Evolutionary conservation across 768 basidiomycete species (phyloP), one percentile per base, ranked within the genome.

Genomic region (Boletus vinaceobasis): DNA sequence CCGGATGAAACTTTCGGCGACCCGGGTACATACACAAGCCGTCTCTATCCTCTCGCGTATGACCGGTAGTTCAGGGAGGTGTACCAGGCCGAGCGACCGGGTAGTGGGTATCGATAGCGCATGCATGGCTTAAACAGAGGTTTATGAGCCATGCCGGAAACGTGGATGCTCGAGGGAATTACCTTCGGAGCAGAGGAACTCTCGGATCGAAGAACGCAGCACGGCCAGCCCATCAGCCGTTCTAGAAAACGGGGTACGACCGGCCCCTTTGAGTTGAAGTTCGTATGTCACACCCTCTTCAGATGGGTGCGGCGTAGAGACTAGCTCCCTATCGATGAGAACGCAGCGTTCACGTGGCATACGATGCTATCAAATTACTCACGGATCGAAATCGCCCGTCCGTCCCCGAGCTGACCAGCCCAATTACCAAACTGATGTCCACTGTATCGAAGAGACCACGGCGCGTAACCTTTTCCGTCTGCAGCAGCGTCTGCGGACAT

Each of bases 351-450:
- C 11, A 39, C 40, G 55, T n/a, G 11, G 1, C 53, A 42, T 47
- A 23, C 10, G 14, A 9, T 19, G 21, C 35, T 14, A 43, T 17
- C 5, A 6, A 43, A 17, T 15, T 44, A 72, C 81, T 59, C 61
- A 84, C 84, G 72, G 48, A 99, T 82, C 9, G 90, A 90, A n/a
- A 93, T 90, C 1, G 97, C 96, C 17, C 97, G 80, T 0, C 97
- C 97, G 64, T 98, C 96, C 13, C 97, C 97, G 5, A 99, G 78
- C 67, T 98, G 97, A 26, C 94, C 93, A 1, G 97, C 95, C 86
- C 88, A 98, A 3, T 66, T 73, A 0, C 93, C 92, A 63, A 93
- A 94, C 62, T 93, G 91, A 65, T 93, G 90, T 1, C 94, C 95
- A 58, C 89, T 92, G 67, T 98, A 98, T 15, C 93, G 79, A 31